phyloP scores from a whole-genome alignment of 768 basidiomycete species.

The Amanita fuliginea region DNA sequence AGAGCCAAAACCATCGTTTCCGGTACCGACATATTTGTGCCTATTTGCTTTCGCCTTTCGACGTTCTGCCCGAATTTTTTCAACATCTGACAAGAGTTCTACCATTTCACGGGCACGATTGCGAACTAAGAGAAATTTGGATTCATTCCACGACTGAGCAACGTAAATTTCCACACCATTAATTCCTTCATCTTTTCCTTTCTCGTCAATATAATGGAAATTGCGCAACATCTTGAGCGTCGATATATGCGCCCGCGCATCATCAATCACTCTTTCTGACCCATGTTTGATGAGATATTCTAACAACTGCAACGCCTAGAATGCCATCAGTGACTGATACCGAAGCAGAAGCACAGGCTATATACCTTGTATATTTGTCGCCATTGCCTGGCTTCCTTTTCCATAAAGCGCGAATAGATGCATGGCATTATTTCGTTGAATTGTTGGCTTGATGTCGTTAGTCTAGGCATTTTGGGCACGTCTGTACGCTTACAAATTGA shows the following conservation, averaged over 20 bases:
- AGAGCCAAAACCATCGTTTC: slow-evolving; percentile 63
- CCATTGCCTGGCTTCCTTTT: slow-evolving; percentile 98
- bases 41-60: slow-evolving; percentile 88
- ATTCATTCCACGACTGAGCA: neutral
- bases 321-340: neutral
- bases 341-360: neutral
- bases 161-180: slow-evolving; percentile 49
- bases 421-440: slow-evolving; percentile 99
- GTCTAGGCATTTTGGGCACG: slow-evolving; percentile 4
- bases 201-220: slow-evolving; percentile 98
- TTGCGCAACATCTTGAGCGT: slow-evolving; percentile 96
- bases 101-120: slow-evolving; percentile 90
- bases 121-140: slow-evolving; percentile 48
- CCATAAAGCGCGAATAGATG: slow-evolving; percentile 92
- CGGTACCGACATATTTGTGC: slow-evolving; percentile 80
- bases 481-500: slow-evolving; percentile 70
- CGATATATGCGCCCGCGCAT: slow-evolving; percentile 87
- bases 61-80: slow-evolving; percentile 79
- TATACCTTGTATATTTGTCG: slow-evolving; percentile 96
- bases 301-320: slow-evolving; percentile 79
- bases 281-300: slow-evolving; percentile 97
- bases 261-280: slow-evolving; percentile 95
- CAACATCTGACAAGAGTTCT: slow-evolving; percentile 86
- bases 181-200: slow-evolving; percentile 96
- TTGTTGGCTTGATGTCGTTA: slow-evolving; percentile 53